Percentiles rank a stretch among this genome's conserved stretches.
phyloP scores from a whole-genome alignment of 257 asterid species.

The Penstemon davidsonii region DNA sequence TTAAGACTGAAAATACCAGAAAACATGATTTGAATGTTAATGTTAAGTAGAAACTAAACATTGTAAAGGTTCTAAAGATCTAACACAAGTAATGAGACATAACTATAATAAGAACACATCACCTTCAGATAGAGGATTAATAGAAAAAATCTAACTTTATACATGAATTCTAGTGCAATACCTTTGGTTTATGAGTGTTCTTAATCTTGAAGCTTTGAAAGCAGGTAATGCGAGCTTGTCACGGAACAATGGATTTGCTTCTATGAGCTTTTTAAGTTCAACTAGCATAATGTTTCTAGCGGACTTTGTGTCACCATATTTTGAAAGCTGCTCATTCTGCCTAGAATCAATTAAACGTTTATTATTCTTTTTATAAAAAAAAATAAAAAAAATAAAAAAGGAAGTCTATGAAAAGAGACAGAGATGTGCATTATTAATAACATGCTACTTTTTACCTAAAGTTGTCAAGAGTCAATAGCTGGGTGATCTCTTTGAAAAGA shows the following conservation, averaged over 20 bases:
- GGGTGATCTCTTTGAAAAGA: constrained; percentile 90
- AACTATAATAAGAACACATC: neutral
- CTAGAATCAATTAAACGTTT: constrained; percentile 36
- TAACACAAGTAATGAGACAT: constrained; percentile 9
- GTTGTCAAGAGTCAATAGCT: constrained; percentile 71
- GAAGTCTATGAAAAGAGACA: constrained; percentile 2
- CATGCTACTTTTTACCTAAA: constrained; percentile 57
- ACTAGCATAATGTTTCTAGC: constrained; percentile 88
- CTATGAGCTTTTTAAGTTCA: constrained; percentile 87
- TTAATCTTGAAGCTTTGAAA: constrained; percentile 83
- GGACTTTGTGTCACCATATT: constrained; percentile 91
- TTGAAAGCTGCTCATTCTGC: constrained; percentile 97
- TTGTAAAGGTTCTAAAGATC: constrained; percentile 8
- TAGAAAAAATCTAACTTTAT: constrained; percentile 14
- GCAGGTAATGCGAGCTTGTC: constrained; percentile 80
- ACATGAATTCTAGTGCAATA: constrained; percentile 30
- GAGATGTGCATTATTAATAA: constrained; percentile 13
- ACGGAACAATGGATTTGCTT: constrained; percentile 90
- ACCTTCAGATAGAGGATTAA: constrained; percentile 3
- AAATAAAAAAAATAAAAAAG: neutral
- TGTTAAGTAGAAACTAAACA: too few species aligned
- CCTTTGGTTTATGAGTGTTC: constrained; percentile 95
- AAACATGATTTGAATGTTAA: constrained; percentile 22
- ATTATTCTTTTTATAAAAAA: too few species aligned
- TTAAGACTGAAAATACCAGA: constrained; percentile 64